Evolutionary conservation across 768 basidiomycete species (phyloP), one percentile per base, ranked within the genome.

Genomic region (Kwoniella bestiolae): DNA sequence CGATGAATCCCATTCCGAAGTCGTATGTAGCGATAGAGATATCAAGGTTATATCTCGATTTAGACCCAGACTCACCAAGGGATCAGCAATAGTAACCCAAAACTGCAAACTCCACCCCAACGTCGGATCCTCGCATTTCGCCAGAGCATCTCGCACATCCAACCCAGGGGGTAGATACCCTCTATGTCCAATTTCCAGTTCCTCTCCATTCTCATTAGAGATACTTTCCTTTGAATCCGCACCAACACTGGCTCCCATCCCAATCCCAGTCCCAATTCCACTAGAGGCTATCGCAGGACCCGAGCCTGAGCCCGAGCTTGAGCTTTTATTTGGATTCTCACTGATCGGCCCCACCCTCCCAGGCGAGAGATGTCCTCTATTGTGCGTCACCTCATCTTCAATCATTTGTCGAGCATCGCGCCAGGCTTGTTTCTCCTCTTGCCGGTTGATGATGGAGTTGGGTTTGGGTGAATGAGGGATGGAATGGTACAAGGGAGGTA

Each of bases 51-150:
- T n/a, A n/a, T n/a, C n/a, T n/a, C n/a, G n/a, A n/a, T n/a, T n/a
- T n/a, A n/a, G n/a, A n/a, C n/a, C n/a, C n/a, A n/a, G n/a, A 85
- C 85, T 70, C 78, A 91, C 93, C 85, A 91, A 87, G 28, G 94
- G 94, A 84, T 96, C 93, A 52, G 90, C 86, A 57, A 95, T 84
- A 5, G 94, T 94, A 6, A 95, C 91, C 94, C 94, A 96, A 78
- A 96, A 95, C 35, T 74, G 74, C 44, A 75, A 25, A 62, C 66
- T 70, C 76, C 76, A 78, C 4, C 72, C 72, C 35, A 78, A 28
- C 9, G 70, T 72, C 34, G 76, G 74, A 61, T 75, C 72, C 44
- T 75, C 74, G 44, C 76, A 78, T 47, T 46, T 65, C 18, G 68
- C 64, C 56, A 78, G 28, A 29, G 74, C 71, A 28, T 74, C 72